Conservation (phyloP, 1,284 basidiomycete species). For the Malassezia obtusa region DNA sequence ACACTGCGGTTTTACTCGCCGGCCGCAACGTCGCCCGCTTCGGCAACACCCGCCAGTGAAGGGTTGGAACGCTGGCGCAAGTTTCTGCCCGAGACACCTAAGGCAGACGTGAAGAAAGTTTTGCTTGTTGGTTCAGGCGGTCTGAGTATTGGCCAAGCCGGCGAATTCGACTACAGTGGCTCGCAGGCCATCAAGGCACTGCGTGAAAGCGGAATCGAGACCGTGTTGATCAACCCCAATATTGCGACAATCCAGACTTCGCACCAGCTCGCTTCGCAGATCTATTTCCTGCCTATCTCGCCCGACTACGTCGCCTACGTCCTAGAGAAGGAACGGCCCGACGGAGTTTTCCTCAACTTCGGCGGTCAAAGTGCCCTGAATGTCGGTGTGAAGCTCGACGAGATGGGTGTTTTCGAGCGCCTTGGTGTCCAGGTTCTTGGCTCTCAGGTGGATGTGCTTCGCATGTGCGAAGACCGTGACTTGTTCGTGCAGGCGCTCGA, state of each 20-base stretch:
- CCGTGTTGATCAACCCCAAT: slow-evolving; percentile 59
- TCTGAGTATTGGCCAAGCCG: slow-evolving; percentile 92
- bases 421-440: slow-evolving; percentile 90
- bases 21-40: background rate
- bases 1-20: background rate
- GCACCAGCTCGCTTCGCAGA: slow-evolving; percentile 86
- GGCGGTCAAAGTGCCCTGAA: slow-evolving; percentile 97
- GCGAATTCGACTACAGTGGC: slow-evolving; percentile 98
- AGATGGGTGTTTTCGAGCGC: slow-evolving; percentile 92
- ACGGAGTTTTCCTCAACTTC: slow-evolving; percentile 93
- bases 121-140: slow-evolving; percentile 94
- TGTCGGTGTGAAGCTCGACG: slow-evolving; percentile 92
- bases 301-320: slow-evolving; percentile 97
- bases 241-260: slow-evolving; percentile 53
- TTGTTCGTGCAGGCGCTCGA: slow-evolving; percentile 94
- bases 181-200: slow-evolving; percentile 98
- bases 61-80: slow-evolving; percentile 17
- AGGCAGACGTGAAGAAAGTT: slow-evolving; percentile 80
- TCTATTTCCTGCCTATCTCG: slow-evolving; percentile 95
- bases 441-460: slow-evolving; percentile 78
- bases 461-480: slow-evolving; percentile 72
- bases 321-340: slow-evolving; percentile 93
- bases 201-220: slow-evolving; percentile 85
- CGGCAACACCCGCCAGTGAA: background rate
- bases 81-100: slow-evolving; percentile 16